These are phyloP conservation scores for Glonium stellatum DNA, from an alignment of 495 filamentous ascomycete species.

Conservation along the genomic window DNA sequence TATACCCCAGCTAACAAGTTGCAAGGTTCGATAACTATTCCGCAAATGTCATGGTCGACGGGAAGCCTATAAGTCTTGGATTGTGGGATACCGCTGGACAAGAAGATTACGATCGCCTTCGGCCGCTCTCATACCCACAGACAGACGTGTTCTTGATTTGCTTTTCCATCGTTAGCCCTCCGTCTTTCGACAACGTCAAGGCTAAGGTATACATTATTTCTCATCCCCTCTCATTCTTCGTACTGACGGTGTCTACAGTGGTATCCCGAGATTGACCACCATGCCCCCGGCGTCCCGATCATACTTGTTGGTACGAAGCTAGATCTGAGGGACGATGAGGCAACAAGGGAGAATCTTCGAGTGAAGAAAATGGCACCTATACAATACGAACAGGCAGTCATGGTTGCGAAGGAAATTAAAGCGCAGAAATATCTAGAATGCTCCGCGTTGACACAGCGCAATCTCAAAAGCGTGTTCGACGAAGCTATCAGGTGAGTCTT, in stretches of 20 bases:
- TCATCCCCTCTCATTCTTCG: not conserved
- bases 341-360: constrained; percentile 66
- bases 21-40: constrained; percentile 98
- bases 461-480: constrained; percentile 96
- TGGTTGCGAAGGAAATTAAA: constrained; percentile 82
- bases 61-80: constrained; percentile 91
- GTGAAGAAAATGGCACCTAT: constrained; percentile 88
- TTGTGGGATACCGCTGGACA: constrained; percentile 99
- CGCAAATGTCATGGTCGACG: constrained; percentile 96
- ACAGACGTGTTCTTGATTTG: constrained; percentile 98
- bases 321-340: constrained; percentile 86
- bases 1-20: constrained; percentile 7
- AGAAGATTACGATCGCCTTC: constrained; percentile 94
- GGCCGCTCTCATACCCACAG: constrained; percentile 93
- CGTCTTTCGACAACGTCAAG: constrained; percentile 96
- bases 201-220: constrained; percentile 61
- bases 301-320: constrained; percentile 97
- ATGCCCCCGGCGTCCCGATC: constrained; percentile 90
- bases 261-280: constrained; percentile 95
- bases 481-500: constrained; percentile 79
- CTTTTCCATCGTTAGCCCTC: constrained; percentile 95
- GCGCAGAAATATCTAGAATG: constrained; percentile 96
- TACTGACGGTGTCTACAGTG: constrained; percentile 51
- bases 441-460: constrained; percentile 93
- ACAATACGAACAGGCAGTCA: constrained; percentile 77